Conservation (phyloP, 768 basidiomycete genomes). For the Pulveroboletus sp. region DNA sequence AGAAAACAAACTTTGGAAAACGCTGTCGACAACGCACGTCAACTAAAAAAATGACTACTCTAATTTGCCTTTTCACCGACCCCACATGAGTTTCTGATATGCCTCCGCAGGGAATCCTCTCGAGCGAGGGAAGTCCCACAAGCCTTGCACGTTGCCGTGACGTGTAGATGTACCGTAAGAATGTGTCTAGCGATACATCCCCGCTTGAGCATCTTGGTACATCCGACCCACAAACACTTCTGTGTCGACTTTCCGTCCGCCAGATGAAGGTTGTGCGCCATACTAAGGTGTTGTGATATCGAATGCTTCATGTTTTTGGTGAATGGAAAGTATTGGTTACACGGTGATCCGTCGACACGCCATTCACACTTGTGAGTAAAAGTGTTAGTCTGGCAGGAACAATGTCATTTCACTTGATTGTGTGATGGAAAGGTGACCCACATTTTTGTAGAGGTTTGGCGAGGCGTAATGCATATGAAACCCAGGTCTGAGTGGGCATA, state of each 20-base stretch:
- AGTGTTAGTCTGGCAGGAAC: neutral
- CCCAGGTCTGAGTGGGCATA: neutral
- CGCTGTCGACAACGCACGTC: slow-evolving; percentile 14
- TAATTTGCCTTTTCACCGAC: neutral
- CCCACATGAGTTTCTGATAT: slow-evolving; percentile 19
- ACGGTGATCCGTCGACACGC: slow-evolving; percentile 4
- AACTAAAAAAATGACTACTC: neutral
- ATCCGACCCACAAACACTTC: slow-evolving; percentile 17
- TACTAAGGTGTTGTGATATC: slow-evolving; percentile 11
- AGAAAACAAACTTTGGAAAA: slow-evolving; percentile 57
- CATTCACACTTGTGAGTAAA: slow-evolving; percentile 6
- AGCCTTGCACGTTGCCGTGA: slow-evolving; percentile 5
- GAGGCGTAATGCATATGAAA: neutral
- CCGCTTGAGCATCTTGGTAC: slow-evolving; percentile 19
- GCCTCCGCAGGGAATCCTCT: slow-evolving; percentile 25
- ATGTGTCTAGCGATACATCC: slow-evolving; percentile 28
- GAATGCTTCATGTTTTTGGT: slow-evolving; percentile 6
- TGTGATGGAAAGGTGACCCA: neutral
- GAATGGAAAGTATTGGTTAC: neutral
- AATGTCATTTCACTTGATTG: neutral
- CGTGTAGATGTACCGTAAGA: slow-evolving; percentile 18
- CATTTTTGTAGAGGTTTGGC: neutral
- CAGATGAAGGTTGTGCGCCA: slow-evolving; percentile 1
- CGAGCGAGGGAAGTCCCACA: slow-evolving; percentile 26
- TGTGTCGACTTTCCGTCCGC: slow-evolving; percentile 2